Evolutionary conservation across 2,329 filamentous ascomycete species (phyloP).

Genomic region (Cytospora chrysosperma): DNA sequence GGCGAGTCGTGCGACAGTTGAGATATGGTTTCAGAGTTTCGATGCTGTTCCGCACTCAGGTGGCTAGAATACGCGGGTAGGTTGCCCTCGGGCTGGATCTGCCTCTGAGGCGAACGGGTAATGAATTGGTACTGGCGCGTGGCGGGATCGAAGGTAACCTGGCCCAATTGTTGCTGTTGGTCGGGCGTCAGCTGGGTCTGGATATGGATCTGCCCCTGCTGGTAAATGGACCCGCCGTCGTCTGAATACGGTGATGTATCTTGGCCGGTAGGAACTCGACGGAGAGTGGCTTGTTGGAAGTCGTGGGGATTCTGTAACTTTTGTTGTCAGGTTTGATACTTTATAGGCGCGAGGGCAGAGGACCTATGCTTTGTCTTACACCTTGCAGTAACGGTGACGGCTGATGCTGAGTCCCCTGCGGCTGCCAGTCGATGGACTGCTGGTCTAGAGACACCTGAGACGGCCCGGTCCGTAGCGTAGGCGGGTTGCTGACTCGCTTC

Average conservation of each 20-base stretch:
- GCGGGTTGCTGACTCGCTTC: constrained; percentile 54
- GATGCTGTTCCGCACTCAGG: constrained; percentile 39
- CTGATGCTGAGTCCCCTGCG: constrained; percentile 34
- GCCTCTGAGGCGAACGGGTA: constrained; percentile 30
- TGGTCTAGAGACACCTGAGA: constrained; percentile 41
- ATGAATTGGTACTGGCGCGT: constrained; percentile 30
- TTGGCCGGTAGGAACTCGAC: constrained; percentile 42
- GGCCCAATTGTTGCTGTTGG: constrained; percentile 40
- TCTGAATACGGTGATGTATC: constrained; percentile 45
- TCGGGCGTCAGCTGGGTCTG: constrained; percentile 37
- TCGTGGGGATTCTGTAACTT: constrained; percentile 41
- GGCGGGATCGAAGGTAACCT: constrained; percentile 39
- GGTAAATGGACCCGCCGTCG: constrained; percentile 41
- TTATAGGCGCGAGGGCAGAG: constrained; percentile 28
- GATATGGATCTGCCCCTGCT: constrained; percentile 36
- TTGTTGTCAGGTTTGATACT: constrained; percentile 1
- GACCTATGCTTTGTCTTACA: constrained; percentile 37
- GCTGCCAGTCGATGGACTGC: constrained; percentile 35
- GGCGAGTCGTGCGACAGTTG: constrained; percentile 63
- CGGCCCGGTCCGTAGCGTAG: constrained; percentile 43
- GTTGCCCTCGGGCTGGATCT: constrained; percentile 35
- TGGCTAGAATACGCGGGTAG: constrained; percentile 38
- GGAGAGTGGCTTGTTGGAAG: constrained; percentile 44
- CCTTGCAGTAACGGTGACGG: constrained; percentile 45
- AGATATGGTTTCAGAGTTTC: constrained; percentile 60